Percentiles rank a stretch among this genome's conserved stretches.
Evolutionary conservation across 1,284 basidiomycete species (phyloP).

Genomic region (Phellinidium pouzarii): DNA sequence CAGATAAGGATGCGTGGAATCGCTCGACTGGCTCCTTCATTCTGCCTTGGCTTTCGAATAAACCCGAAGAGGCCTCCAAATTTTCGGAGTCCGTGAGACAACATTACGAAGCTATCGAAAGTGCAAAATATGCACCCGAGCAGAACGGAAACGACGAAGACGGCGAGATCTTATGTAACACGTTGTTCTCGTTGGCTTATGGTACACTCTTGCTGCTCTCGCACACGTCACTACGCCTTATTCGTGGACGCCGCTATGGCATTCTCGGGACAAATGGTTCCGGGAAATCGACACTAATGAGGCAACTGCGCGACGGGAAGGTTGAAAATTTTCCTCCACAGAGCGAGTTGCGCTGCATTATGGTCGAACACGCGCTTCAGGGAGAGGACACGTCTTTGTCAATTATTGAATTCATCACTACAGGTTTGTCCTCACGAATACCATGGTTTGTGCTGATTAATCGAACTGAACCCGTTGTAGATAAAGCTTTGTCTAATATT

Average conservation of each 20-base stretch:
- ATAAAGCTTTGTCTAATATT: constrained; percentile 53
- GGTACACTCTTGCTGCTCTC: constrained; percentile 93
- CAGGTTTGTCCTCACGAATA: constrained; percentile 44
- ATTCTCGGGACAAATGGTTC: constrained; percentile 94
- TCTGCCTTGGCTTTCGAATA: constrained; percentile 52
- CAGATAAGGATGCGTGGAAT: constrained; percentile 62
- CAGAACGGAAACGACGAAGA: constrained; percentile 54
- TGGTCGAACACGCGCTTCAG: constrained; percentile 95
- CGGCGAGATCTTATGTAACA: constrained; percentile 86
- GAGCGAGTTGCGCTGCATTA: constrained; percentile 80
- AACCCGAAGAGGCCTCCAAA: constrained; percentile 35
- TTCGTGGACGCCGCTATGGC: constrained; percentile 91
- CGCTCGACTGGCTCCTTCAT: constrained; percentile 69
- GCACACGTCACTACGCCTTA: constrained; percentile 87
- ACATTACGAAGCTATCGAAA: constrained; percentile 75
- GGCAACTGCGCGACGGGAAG: constrained; percentile 91
- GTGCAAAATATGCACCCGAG: constrained; percentile 49
- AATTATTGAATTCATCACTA: constrained; percentile 84
- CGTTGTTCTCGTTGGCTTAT: constrained; percentile 94
- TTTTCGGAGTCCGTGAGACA: constrained; percentile 63
- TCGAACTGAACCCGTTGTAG: constrained; percentile 28
- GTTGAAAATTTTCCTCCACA: constrained; percentile 95
- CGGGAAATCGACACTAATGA: constrained; percentile 95
- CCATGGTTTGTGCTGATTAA: not conserved
- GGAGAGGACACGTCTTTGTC: constrained; percentile 81